These are phyloP conservation scores for Sutorius eximius DNA, from an alignment of 1,284 basidiomycete species.

Conservation along the genomic window DNA sequence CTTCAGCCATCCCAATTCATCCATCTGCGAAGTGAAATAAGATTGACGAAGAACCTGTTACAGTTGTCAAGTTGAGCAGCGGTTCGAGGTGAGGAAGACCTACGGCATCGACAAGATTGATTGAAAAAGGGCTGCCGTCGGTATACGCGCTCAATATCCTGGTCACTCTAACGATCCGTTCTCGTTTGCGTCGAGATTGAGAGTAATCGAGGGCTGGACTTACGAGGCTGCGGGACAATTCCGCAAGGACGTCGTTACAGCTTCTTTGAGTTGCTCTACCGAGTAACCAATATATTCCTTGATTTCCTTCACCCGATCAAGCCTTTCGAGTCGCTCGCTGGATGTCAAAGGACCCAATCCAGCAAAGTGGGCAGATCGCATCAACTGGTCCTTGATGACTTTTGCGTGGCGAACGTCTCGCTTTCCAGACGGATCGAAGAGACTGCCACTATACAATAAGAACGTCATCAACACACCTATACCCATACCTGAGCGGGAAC, in stretches of 20 bases:
- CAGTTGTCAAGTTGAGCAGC: background rate
- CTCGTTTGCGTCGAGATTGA: background rate
- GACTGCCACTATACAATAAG: conserved; percentile 30
- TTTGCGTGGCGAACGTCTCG: conserved; percentile 28
- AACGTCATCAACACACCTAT: background rate
- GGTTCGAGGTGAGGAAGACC: conserved; percentile 3
- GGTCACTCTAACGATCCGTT: conserved; percentile 12
- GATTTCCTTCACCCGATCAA: conserved; percentile 27
- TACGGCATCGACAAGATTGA: conserved; percentile 42
- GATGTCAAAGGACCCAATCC: background rate
- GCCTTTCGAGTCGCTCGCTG: conserved; percentile 21
- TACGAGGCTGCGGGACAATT: conserved; percentile 37
- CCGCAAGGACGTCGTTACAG: conserved; percentile 18
- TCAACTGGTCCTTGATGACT: conserved; percentile 26
- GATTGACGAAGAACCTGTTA: conserved; percentile 43
- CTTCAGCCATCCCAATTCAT: conserved; percentile 33
- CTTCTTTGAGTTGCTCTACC: conserved; percentile 17
- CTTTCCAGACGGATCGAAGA: conserved; percentile 26
- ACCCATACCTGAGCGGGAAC: conserved; percentile 4
- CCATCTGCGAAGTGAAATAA: conserved; percentile 40
- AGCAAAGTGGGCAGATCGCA: conserved; percentile 24
- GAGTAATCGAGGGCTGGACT: conserved; percentile 18
- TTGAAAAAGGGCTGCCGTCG: conserved; percentile 39
- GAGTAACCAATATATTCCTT: conserved; percentile 34
- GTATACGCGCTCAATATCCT: conserved; percentile 36